Evolutionary conservation across 768 basidiomycete genomes (phyloP).

Genomic region (Xerocomellus chrysenteron): DNA sequence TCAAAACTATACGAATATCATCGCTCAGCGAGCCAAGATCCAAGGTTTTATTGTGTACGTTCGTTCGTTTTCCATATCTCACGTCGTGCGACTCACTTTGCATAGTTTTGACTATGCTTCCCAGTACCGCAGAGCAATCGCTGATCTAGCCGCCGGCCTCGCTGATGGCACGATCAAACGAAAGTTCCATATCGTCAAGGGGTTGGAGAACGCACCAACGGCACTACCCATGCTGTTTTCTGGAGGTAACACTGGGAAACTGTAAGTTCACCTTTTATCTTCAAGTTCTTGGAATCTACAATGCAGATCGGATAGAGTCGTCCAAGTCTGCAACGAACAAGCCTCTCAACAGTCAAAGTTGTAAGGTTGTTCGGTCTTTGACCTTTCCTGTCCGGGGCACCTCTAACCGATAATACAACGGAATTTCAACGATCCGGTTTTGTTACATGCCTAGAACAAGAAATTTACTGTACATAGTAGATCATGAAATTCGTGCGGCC

Average conservation of each 20-base stretch:
- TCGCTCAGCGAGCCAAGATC: constrained; percentile 74
- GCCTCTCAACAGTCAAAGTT: background rate
- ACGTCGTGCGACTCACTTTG: background rate
- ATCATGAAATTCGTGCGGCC: background rate
- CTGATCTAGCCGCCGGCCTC: constrained; percentile 57
- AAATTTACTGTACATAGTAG: constrained; percentile 4
- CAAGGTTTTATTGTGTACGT: constrained; percentile 82
- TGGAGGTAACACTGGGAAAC: constrained; percentile 79
- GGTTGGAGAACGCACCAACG: constrained; percentile 68
- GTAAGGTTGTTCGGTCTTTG: background rate
- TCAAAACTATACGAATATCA: constrained; percentile 64
- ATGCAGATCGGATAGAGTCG: constrained; percentile 42
- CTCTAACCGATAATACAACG: background rate
- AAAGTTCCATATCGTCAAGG: constrained; percentile 77
- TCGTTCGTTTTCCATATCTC: background rate
- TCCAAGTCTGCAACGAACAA: constrained; percentile 53
- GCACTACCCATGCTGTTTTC: constrained; percentile 70
- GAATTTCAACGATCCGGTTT: background rate
- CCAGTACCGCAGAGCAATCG: constrained; percentile 56
- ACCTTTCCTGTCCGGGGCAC: background rate
- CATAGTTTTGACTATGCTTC: constrained; percentile 70
- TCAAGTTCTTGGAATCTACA: background rate
- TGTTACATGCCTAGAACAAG: constrained; percentile 10
- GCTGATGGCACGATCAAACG: constrained; percentile 71
- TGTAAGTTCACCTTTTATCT: constrained; percentile 36